A percentile compares a stretch with the other conserved stretches of the same genome.
These are phyloP conservation scores for Bipolaris gigantea DNA, from an alignment of 2,329 filamentous ascomycete genomes.

Conservation along the genomic window DNA sequence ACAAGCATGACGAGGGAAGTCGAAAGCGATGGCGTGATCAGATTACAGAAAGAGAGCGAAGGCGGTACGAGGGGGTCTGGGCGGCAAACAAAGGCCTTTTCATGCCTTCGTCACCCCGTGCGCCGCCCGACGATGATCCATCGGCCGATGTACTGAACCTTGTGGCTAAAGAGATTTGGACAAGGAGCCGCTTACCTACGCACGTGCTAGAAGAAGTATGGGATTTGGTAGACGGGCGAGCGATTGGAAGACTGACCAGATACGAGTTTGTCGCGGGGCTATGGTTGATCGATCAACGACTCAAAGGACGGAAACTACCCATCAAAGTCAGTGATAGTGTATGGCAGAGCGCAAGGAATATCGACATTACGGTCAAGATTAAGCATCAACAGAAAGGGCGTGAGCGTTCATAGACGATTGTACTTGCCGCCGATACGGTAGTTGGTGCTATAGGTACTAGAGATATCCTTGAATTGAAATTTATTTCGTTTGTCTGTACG, in stretches of 20 bases:
- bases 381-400: background rate
- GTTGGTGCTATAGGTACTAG: slow-evolving; percentile 11
- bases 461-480: slow-evolving; percentile 34
- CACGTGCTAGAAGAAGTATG: slow-evolving; percentile 76
- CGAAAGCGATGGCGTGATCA: slow-evolving; percentile 76
- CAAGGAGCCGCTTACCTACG: slow-evolving; percentile 65
- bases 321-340: slow-evolving; percentile 71
- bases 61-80: slow-evolving; percentile 82
- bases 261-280: slow-evolving; percentile 81
- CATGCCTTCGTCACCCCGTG: slow-evolving; percentile 22
- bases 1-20: slow-evolving; percentile 74
- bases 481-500: slow-evolving; percentile 1
- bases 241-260: slow-evolving; percentile 60
- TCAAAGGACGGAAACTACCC: slow-evolving; percentile 79
- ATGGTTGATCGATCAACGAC: slow-evolving; percentile 79
- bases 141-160: slow-evolving; percentile 65
- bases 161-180: slow-evolving; percentile 76
- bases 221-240: slow-evolving; percentile 67
- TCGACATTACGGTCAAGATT: slow-evolving; percentile 47
- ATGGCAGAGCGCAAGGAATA: slow-evolving; percentile 66
- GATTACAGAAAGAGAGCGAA: slow-evolving; percentile 71
- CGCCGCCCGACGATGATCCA: slow-evolving; percentile 23
- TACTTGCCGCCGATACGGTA: slow-evolving; percentile 19
- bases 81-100: slow-evolving; percentile 72
- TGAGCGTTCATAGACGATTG: background rate